These are phyloP conservation scores for Mallotus japonicus DNA, from an alignment of 441 rosid genomes.

Conservation along the genomic window DNA sequence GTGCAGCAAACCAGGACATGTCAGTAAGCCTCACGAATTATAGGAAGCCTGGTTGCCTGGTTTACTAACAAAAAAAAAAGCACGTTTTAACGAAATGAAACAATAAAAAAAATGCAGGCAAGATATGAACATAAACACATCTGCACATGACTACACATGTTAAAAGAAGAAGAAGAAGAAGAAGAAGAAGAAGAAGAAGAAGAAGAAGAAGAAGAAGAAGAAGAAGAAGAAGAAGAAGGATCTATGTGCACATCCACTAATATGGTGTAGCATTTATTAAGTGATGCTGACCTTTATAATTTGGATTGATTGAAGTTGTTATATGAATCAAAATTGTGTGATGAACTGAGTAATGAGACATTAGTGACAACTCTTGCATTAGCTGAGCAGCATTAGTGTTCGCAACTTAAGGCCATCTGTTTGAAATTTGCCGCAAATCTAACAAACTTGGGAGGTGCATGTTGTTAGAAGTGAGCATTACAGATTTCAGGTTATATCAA, in stretches of 20 bases:
- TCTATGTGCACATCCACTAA: conserved; percentile 57
- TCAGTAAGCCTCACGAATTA: conserved; percentile 49
- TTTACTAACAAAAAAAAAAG: conserved; percentile 8
- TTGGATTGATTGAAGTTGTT: conserved; percentile 70
- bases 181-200: no score
- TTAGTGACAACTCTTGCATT: conserved; percentile 89
- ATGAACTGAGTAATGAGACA: conserved; percentile 59
- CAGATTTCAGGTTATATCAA: conserved; percentile 35
- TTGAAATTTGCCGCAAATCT: conserved; percentile 77
- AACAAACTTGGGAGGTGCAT: conserved; percentile 73
- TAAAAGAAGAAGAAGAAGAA: no score
- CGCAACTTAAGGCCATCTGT: conserved; percentile 71
- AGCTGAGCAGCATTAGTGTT: conserved; percentile 86
- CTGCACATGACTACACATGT: neutral
- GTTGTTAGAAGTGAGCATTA: conserved; percentile 35
- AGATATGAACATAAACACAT: neutral
- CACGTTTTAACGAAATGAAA: neutral
- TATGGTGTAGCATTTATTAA: conserved; percentile 84
- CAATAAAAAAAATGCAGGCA: neutral
- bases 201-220: no score
- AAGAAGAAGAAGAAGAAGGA: no score
- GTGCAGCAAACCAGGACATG: conserved; percentile 44
- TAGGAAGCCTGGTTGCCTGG: no score
- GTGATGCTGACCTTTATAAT: conserved; percentile 77
- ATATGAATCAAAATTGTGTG: conserved; percentile 76